Evolutionary conservation across 1,139 yeast genomes (phyloP), one percentile per base, ranked within the genome.

Genomic region (Scheffersomyces quercinus): DNA sequence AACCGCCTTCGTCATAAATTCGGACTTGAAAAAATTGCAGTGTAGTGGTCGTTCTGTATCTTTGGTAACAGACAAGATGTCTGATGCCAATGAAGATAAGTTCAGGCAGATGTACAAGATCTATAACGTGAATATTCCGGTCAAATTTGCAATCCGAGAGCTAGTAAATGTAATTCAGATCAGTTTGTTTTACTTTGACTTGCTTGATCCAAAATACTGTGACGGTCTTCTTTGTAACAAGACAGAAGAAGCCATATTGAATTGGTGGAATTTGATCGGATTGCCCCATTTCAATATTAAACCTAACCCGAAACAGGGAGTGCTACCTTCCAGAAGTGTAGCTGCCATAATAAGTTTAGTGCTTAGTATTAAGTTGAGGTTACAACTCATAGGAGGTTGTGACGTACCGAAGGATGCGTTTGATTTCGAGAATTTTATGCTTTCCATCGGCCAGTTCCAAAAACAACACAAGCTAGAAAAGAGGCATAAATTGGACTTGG

Each of bases 41-140:
- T 93, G 98, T 60, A 85, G 91, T 39, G 96, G 97, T 7, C 71
- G 99, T 47, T 82, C 96, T 0, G 84, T 88, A 1, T 71, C 90
- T 33, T 67, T 89, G 35, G 74, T 88, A 12, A 73, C 83, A 3
- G 66, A 65, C 14, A 71, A 74, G 29, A 88, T 96, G 0, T 71
- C 95, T 0, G 88, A 83, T 55, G 88, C 97, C 0, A 79, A 84
- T 16, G 88, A 83, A 53, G 93, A 88, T 55, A 91, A 90, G 58
- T 91, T 93, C 60, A 72, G 88, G 34, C 88, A 87, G 51, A 72
- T 87, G 58, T 93, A 85, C 64, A 79, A 79, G 51, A 77, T 85
- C 1, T 63, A 61, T 41, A 68, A 68, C 46, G 60, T 60, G 2
- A 66, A 68, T 24, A 67, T 79, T 0, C 85, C 90, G 0, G 67